phyloP scores from a whole-genome alignment of 2,329 filamentous ascomycete genomes.

The Xylariaceae sp. region DNA sequence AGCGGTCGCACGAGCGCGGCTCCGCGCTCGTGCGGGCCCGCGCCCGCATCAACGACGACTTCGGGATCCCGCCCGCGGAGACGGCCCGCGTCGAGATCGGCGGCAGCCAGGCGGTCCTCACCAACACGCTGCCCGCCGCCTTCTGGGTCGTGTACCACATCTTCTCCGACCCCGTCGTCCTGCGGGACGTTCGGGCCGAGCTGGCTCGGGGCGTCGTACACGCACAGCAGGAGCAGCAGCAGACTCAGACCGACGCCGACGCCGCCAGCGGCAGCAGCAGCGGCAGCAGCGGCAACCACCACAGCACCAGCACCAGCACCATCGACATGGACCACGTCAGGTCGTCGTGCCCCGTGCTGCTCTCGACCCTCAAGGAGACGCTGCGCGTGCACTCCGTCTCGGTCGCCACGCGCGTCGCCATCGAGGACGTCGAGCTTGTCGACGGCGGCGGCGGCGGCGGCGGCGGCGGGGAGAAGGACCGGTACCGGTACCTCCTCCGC shows the following conservation, averaged over 20 bases:
- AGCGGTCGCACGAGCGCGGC: slow-evolving; percentile 4
- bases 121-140: slow-evolving; percentile 6
- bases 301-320: no score
- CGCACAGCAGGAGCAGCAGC: background rate
- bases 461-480: no score
- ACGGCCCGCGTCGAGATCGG: slow-evolving; percentile 9
- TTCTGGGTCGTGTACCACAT: slow-evolving; percentile 14
- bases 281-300: no score
- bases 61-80: slow-evolving; percentile 3
- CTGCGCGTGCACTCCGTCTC: slow-evolving; percentile 6
- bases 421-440: no score
- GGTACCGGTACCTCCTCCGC: background rate
- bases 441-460: no score
- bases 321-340: slow-evolving; percentile 9
- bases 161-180: slow-evolving; percentile 14
- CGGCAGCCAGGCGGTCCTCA: slow-evolving; percentile 4
- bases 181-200: slow-evolving; percentile 12
- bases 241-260: slow-evolving; percentile 1
- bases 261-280: no score
- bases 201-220: slow-evolving; percentile 1
- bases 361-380: slow-evolving; percentile 10
- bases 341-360: slow-evolving; percentile 5
- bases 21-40: slow-evolving; percentile 5
- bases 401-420: slow-evolving; percentile 1
- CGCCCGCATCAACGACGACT: slow-evolving; percentile 6